phyloP scores from a whole-genome alignment of 2,329 filamentous ascomycete species.

The Trichophyton equinum region DNA sequence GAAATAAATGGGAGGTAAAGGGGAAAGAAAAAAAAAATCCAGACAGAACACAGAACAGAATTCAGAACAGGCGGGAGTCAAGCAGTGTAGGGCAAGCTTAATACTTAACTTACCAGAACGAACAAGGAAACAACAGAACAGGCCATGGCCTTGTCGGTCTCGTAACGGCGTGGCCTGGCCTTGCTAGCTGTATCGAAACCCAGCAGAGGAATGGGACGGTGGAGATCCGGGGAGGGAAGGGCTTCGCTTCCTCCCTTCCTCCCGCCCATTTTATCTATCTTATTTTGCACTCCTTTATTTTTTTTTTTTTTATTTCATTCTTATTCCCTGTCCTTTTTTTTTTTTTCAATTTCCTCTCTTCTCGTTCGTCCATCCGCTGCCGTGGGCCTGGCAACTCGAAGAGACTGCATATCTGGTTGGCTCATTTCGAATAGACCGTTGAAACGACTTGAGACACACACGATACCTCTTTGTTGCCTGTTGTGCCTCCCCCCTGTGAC shows the following conservation, averaged over 20 bases:
- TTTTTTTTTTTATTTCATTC: background rate
- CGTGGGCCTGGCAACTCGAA: background rate
- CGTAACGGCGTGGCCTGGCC: slow-evolving; percentile 1
- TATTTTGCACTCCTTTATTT: background rate
- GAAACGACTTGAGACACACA: slow-evolving; percentile 2
- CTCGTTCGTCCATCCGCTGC: background rate
- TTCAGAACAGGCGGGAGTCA: too few species aligned
- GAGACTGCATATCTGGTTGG: background rate
- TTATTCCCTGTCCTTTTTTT: background rate
- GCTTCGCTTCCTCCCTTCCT: slow-evolving; percentile 2
- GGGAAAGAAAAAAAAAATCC: background rate
- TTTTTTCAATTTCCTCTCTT: background rate
- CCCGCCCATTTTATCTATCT: background rate
- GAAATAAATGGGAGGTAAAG: background rate
- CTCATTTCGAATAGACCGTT: background rate
- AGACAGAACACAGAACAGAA: too few species aligned
- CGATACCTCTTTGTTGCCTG: background rate
- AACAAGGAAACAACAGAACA: background rate
- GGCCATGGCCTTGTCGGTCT: background rate
- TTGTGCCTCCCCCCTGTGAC: background rate
- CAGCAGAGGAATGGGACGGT: slow-evolving; percentile 1
- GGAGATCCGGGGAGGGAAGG: slow-evolving; percentile 1
- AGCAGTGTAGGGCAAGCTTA: too few species aligned
- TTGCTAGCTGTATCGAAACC: background rate
- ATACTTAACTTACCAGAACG: too few species aligned